phyloP scores from a whole-genome alignment of 306 rosid species.

The Glycine latifolia region DNA sequence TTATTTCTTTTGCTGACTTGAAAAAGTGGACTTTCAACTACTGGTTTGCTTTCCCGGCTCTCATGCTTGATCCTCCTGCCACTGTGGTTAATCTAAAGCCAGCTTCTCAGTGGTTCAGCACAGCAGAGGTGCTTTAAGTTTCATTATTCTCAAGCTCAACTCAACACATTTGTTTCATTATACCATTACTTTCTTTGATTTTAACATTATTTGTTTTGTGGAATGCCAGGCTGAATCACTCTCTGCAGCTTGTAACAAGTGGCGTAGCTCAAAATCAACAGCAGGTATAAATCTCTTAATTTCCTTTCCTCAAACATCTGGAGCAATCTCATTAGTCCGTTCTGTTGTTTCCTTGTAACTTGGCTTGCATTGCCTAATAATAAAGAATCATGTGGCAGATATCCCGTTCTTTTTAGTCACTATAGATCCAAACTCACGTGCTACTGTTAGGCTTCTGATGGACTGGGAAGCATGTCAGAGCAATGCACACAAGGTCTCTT shows the following conservation, averaged over 20 bases:
- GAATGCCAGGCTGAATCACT: constrained; percentile 74
- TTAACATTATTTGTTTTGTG: constrained; percentile 32
- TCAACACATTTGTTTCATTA: constrained; percentile 3
- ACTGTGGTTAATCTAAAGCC: constrained; percentile 70
- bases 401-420: constrained; percentile 82
- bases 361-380: constrained; percentile 40
- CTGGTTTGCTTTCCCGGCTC: constrained; percentile 97
- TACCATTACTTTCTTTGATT: constrained; percentile 15
- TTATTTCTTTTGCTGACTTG: constrained; percentile 94
- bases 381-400: constrained; percentile 62
- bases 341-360: constrained; percentile 8
- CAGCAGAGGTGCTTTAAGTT: constrained; percentile 67
- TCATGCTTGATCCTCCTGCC: constrained; percentile 89
- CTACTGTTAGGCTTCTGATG: constrained; percentile 74
- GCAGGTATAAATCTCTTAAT: constrained; percentile 59
- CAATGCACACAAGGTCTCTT: constrained; percentile 69
- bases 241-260: constrained; percentile 75
- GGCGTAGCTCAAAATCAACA: constrained; percentile 82
- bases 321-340: neutral
- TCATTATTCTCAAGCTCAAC: neutral
- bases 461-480: constrained; percentile 77
- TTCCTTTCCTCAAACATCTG: neutral
- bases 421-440: constrained; percentile 64
- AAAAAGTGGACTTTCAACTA: constrained; percentile 89
- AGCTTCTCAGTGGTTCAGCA: constrained; percentile 77